Base-by-base conservation (phyloP, 805 yeast species). In the Starmerella vaccinii region DNA sequence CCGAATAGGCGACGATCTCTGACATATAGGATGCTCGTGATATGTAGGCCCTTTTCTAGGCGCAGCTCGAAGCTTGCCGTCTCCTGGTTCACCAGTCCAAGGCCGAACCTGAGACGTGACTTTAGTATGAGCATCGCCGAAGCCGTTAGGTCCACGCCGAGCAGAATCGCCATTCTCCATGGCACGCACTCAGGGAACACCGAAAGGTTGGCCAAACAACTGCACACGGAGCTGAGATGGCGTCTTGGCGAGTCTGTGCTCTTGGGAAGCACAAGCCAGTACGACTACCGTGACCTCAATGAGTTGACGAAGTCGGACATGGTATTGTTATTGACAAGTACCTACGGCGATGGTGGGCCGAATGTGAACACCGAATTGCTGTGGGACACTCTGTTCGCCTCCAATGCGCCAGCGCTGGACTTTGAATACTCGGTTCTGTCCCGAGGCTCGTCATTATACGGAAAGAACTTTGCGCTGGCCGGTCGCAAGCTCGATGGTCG, bases 181-280 rank as follows among this genome's bases (percentile, higher is more conserved):
- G 95, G 88, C 2, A 83, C 95, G 9, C 95, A 86, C 65, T 84
- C 95, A 1, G 95, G 95, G 55, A 84, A 94, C 16, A 86, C 95
- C 24, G 94, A 85, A 65, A 90, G 84, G 60, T 82, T 82, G 59
- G 87, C 92, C n/a, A 75, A 77, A 58, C 82, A 82, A 61, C 79
- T 83, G 59, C 76, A 85, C 23, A 80, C 83, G 57, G 95, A 86
- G 64, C 74, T 86, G 62, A 76, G 77, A 56, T 72, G 89, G 35
- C 77, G 80, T 61, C 84, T 82, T 60, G 79, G 81, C 40, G 70
- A 84, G 55, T 76, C 78, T 47, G 78, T 83, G 1, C 73, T 83
- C 75, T 76, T 80, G 52, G 82, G 76, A 3, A 90, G 82, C 63
- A 71, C 83, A 39, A 84, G 83, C 23, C 84, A 79, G 58, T 82